Evolutionary conservation across 257 asterid species (phyloP).

Genomic region (Solanum sitiens): DNA sequence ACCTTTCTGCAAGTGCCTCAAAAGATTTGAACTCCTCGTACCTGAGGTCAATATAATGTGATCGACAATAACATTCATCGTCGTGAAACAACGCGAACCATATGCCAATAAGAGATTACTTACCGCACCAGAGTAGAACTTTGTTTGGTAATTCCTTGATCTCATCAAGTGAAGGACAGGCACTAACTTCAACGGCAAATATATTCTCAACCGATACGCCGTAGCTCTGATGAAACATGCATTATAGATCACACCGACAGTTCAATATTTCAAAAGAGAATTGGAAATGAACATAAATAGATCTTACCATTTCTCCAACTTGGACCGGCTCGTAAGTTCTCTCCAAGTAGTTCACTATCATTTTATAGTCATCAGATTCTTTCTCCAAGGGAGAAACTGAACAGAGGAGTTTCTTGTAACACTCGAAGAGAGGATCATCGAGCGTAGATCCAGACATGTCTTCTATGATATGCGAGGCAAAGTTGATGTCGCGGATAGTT

Average conservation of each 20-base stretch:
- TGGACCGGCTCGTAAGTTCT: slow-evolving; percentile 63
- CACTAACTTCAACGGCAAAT: slow-evolving; percentile 49
- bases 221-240: slow-evolving; percentile 46
- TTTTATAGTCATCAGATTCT: slow-evolving; percentile 57
- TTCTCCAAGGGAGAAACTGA: slow-evolving; percentile 34
- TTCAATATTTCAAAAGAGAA: neutral
- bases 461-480: slow-evolving; percentile 70
- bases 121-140: slow-evolving; percentile 84
- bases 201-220: slow-evolving; percentile 50
- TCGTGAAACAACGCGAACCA: neutral
- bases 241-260: neutral
- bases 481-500: slow-evolving; percentile 55
- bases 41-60: slow-evolving; percentile 21
- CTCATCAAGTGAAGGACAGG: slow-evolving; percentile 62
- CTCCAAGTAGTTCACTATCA: slow-evolving; percentile 63
- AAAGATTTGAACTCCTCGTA: slow-evolving; percentile 55
- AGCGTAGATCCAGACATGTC: slow-evolving; percentile 61
- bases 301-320: slow-evolving; percentile 73
- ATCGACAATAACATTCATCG: neutral
- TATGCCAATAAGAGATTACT: neutral
- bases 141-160: slow-evolving; percentile 59
- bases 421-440: slow-evolving; percentile 69
- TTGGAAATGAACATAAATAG: neutral
- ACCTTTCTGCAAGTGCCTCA: slow-evolving; percentile 75
- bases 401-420: slow-evolving; percentile 66